Evolutionary conservation across 1,284 basidiomycete genomes (phyloP), one percentile per base, ranked within the genome.

Genomic region (Malassezia caprae): DNA sequence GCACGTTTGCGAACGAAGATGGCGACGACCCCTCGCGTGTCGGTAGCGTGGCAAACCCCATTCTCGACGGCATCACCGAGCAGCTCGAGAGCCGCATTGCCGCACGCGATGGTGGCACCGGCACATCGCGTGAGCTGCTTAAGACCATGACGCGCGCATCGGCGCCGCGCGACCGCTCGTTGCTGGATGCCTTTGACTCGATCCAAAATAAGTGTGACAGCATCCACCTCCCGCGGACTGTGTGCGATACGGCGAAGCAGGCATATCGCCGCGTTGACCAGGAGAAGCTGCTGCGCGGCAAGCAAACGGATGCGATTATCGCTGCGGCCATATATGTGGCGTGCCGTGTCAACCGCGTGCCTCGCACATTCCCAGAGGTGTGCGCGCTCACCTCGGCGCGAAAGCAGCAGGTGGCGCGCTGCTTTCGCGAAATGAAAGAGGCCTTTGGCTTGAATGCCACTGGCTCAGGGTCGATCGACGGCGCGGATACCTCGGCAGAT

Each of bases 1-100:
- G 96, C 85, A 98, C 94, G 55, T 99, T 99, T 77, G 94, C 94
- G 64, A 94, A 99, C 76, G 93, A 96, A 78, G 77, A 78, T 31
- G 91, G 93, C 59, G 94, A 98, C 76, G 94, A 98, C 76, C 93
- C 93, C 55, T 98, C 93, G 67, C 94, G 94, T 87, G 94, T 99
- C 63, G 94, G 94, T 78, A 90, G 89, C 52, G 89, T 90, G 35
- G 84, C 85, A 37, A 90, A 96, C 75, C 90, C 91, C 49, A 79
- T 96, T 26, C 81, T 96, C 77, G 76, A 81, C 39, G 91, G 96
- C 73, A 88, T 88, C 45, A 86, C 90, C 67, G 90, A 93, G 74
- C 86, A 90, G 73, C 82, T 94, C 50, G 87, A 90, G 69, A 98
- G 94, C 26, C 82, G 88, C 60, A 96, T 98, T 73, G 90, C 88